Evolutionary conservation across 2,329 filamentous ascomycete genomes (phyloP), one percentile per base, ranked within the genome.

Genomic region (Xylariales sp.): DNA sequence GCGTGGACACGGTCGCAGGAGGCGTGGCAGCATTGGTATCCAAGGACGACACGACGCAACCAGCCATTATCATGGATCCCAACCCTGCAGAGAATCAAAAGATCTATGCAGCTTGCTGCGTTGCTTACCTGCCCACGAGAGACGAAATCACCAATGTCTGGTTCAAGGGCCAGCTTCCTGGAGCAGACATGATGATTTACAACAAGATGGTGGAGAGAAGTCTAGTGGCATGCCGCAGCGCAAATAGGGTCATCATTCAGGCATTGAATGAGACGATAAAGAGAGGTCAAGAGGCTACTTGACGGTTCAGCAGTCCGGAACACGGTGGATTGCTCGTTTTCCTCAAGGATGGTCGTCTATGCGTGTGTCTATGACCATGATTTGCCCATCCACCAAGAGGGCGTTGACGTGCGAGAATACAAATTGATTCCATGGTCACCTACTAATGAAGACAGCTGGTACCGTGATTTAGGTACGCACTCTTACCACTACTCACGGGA

Each of bases 141-240:
- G 91, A 97, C 52, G 93, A 98, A 63, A 81, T 97, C 38, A 96
- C 91, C 7, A 90, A 95, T 58, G 64, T 97, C 14, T 98, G 93
- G 93, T 78, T 94, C 57, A 96, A 90, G 66, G 91, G 93, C 5
- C 66, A 71, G 44, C 47, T 78, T 7, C 66, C 73, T 3, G 61
- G 67, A 3, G 65, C 68, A 46, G 64, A 69, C 36, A 57, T 61
- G 32, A 53, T 58, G 27, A 43, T 66, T 21, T 70, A 71, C 49
- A 61, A 64, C 35, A 57, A 60, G 28, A 51, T 71, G 49, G 57
- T 71, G 3, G 63, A 70, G 46, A 61, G 59, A 46, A 65, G 63
- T 15, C 56, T 71, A 21, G 48, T 62, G 15, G 68, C 68, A 2
- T 68, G 67, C 19, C 63, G 58, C 21, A 65, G 62, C 46, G 64